A percentile compares a stretch with the other conserved stretches of the same genome.
These are phyloP conservation scores for Pestalotiopsis sp. DNA, from an alignment of 2,329 filamentous ascomycete genomes.

Conservation along the genomic window DNA sequence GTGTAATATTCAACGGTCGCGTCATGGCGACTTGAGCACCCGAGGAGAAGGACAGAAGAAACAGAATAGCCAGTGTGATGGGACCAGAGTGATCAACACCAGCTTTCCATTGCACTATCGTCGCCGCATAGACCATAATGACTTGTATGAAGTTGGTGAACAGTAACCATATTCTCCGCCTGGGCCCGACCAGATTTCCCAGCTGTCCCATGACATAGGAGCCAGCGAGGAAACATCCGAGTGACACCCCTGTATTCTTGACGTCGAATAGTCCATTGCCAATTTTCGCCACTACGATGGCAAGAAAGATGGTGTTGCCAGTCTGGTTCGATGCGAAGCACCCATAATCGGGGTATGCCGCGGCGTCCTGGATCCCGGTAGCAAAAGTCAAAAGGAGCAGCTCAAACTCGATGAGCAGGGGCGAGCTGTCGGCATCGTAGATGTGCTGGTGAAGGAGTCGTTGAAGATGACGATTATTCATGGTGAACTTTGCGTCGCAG, in stretches of 20 bases:
- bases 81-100: background rate
- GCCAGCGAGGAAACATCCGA: background rate
- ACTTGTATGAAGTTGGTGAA: background rate
- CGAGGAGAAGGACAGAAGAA: background rate
- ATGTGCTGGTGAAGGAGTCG: background rate
- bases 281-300: background rate
- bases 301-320: background rate
- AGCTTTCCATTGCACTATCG: background rate
- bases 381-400: background rate
- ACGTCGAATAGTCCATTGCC: background rate
- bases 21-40: slow-evolving; percentile 3
- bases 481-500: background rate
- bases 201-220: slow-evolving; percentile 2
- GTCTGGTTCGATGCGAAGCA: slow-evolving; percentile 1
- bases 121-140: background rate
- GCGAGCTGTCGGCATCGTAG: background rate
- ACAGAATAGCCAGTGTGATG: background rate
- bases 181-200: background rate
- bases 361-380: background rate
- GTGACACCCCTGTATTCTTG: background rate
- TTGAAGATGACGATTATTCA: background rate
- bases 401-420: slow-evolving; percentile 1
- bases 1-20: background rate
- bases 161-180: background rate
- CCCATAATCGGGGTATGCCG: background rate